These are phyloP conservation scores for Lasiodiplodia theobromae DNA, from an alignment of 2,329 filamentous ascomycete genomes.

Conservation along the genomic window DNA sequence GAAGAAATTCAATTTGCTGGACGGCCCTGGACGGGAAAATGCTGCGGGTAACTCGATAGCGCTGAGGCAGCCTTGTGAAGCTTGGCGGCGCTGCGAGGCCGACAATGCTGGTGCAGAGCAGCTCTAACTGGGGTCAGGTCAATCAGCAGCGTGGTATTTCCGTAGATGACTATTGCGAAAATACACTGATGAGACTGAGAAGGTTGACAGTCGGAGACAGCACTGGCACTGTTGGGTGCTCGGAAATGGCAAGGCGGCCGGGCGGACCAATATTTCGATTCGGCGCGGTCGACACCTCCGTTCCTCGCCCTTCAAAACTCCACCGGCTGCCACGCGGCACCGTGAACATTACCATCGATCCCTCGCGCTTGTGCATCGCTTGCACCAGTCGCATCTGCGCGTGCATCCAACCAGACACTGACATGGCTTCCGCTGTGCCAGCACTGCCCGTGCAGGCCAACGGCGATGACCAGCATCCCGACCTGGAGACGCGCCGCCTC, in stretches of 20 bases:
- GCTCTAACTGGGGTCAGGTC: background rate
- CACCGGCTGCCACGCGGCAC: constrained; percentile 21
- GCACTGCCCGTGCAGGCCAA: constrained; percentile 40
- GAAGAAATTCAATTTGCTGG: background rate
- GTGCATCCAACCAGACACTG: constrained; percentile 10
- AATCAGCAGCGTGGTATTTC: background rate
- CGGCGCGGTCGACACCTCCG: constrained; percentile 9
- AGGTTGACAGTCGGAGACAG: background rate
- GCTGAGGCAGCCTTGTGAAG: background rate
- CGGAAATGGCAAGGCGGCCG: constrained; percentile 6
- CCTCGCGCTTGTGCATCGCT: constrained; percentile 11
- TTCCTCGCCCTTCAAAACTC: constrained; percentile 19
- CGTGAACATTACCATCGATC: constrained; percentile 19
- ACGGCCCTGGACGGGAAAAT: background rate
- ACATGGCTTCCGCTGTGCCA: constrained; percentile 29
- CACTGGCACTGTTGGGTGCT: background rate
- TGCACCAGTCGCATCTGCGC: constrained; percentile 6
- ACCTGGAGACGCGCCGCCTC: constrained; percentile 49
- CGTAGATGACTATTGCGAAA: background rate
- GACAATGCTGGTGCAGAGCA: background rate
- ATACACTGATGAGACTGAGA: background rate
- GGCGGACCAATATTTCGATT: constrained; percentile 22
- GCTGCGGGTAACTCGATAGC: background rate
- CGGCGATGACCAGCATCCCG: constrained; percentile 44
- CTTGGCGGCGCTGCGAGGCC: background rate